A percentile compares a stretch with the other conserved stretches of the same genome.
Conservation (phyloP, 208 protist genomes). For the Lotmaria passim region DNA sequence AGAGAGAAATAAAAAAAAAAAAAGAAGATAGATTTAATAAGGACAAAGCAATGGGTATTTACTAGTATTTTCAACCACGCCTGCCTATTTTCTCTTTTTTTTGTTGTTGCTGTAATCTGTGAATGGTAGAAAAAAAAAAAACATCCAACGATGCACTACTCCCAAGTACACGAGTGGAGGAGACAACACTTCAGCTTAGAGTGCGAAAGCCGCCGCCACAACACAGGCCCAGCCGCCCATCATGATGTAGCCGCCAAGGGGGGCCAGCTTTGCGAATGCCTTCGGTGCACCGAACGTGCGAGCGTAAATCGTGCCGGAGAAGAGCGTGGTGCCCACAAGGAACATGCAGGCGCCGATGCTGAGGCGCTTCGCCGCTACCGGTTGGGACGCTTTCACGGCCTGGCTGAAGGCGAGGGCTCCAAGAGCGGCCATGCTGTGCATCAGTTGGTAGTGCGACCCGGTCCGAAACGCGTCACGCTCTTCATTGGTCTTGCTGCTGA, state of each 20-base stretch:
- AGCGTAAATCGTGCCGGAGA: conserved; percentile 55
- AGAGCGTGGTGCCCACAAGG: conserved; percentile 39
- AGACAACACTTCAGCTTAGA: conserved; percentile 14
- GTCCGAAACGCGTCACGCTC: conserved; percentile 39
- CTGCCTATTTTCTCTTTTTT: no score
- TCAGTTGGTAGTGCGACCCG: conserved; percentile 47
- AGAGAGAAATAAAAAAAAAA: not conserved
- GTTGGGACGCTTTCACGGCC: conserved; percentile 16
- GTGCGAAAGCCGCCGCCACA: conserved; percentile 26
- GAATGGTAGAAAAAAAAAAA: conserved; percentile 3
- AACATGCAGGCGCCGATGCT: conserved; percentile 31
- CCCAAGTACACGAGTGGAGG: not conserved
- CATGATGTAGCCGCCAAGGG: conserved; percentile 41
- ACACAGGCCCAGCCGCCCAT: conserved; percentile 53
- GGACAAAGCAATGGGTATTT: no score
- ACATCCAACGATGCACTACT: not conserved
- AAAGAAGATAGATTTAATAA: not conserved
- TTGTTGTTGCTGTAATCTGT: no score
- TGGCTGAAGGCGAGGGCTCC: conserved; percentile 24
- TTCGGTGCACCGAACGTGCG: conserved; percentile 39
- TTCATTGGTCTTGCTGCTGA: conserved; percentile 29
- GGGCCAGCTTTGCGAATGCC: conserved; percentile 36
- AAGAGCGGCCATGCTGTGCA: conserved; percentile 56
- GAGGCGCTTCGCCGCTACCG: conserved; percentile 25
- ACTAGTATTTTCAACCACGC: no score